Conservation (phyloP, 495 filamentous ascomycete genomes). For the Neurospora tetraspora region DNA sequence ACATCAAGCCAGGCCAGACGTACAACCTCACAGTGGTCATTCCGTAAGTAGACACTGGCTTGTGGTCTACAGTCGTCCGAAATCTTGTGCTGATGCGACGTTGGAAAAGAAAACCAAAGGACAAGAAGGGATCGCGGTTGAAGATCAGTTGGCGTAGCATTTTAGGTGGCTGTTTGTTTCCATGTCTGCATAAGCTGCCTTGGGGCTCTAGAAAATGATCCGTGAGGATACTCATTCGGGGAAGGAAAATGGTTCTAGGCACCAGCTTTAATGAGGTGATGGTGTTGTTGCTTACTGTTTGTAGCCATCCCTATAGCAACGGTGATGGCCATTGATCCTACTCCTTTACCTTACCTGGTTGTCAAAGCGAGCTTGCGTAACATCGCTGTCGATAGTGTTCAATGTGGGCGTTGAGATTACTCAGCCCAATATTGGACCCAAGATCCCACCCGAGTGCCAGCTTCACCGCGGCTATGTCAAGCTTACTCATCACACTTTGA, state of each 20-base stretch:
- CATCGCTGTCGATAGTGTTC: neutral
- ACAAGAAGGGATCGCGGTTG: neutral
- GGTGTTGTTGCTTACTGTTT: neutral
- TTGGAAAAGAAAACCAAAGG: neutral
- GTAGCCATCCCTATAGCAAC: neutral
- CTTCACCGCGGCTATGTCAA: neutral
- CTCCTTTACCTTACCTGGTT: neutral
- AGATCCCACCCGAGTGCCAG: neutral
- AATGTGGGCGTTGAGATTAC: neutral
- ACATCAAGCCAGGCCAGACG: constrained; percentile 28
- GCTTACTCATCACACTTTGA: neutral
- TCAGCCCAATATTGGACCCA: neutral
- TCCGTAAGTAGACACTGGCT: constrained; percentile 11
- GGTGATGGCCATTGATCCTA: neutral
- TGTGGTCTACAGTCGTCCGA: neutral
- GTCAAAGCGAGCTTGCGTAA: neutral
- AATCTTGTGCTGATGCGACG: neutral
- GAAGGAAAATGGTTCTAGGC: neutral
- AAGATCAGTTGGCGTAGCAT: neutral
- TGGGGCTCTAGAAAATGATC: neutral
- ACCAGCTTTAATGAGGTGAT: neutral
- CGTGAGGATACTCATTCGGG: neutral
- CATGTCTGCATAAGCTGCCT: neutral
- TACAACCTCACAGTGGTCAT: constrained; percentile 33
- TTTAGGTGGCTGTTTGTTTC: neutral